Percentiles rank a stretch among this genome's conserved stretches.
phyloP scores from a whole-genome alignment of 164 flowering plant species.

The Liquidambar formosana region DNA sequence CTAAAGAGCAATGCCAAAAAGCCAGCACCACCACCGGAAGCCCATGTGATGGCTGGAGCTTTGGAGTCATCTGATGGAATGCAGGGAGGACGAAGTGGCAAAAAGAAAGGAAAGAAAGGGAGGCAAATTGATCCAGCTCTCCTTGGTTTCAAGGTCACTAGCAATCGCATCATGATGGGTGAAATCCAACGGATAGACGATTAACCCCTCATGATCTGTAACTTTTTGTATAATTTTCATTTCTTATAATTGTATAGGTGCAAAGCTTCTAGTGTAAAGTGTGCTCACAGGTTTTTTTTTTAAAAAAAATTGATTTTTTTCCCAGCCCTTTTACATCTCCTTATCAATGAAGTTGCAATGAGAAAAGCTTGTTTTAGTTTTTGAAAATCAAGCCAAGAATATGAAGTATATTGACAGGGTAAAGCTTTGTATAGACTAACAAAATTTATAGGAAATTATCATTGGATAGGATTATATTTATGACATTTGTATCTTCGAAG shows the following conservation, averaged over 20 bases:
- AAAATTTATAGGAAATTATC: background rate
- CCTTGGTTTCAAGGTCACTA: slow-evolving; percentile 80
- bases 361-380: background rate
- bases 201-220: slow-evolving; percentile 13
- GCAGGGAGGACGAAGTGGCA: slow-evolving; percentile 46
- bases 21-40: slow-evolving; percentile 31
- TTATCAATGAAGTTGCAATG: background rate
- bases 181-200: slow-evolving; percentile 75
- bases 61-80: slow-evolving; percentile 39
- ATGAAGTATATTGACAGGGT: background rate
- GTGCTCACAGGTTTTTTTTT: slow-evolving; percentile 4
- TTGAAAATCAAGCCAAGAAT: background rate
- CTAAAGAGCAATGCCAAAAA: slow-evolving; percentile 61
- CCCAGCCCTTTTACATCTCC: background rate
- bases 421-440: background rate
- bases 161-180: slow-evolving; percentile 89
- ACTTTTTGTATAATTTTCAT: background rate
- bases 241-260: slow-evolving; percentile 10
- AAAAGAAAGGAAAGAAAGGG: slow-evolving; percentile 87
- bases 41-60: slow-evolving; percentile 23
- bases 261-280: background rate
- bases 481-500: too few relatives aligned
- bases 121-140: slow-evolving; percentile 80
- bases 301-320: too few relatives aligned
- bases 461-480: background rate